Percentiles rank a stretch among this genome's conserved stretches.
Evolutionary conservation across 2,329 filamentous ascomycete genomes (phyloP).

Genomic region (Epichloe brachyelytri): DNA sequence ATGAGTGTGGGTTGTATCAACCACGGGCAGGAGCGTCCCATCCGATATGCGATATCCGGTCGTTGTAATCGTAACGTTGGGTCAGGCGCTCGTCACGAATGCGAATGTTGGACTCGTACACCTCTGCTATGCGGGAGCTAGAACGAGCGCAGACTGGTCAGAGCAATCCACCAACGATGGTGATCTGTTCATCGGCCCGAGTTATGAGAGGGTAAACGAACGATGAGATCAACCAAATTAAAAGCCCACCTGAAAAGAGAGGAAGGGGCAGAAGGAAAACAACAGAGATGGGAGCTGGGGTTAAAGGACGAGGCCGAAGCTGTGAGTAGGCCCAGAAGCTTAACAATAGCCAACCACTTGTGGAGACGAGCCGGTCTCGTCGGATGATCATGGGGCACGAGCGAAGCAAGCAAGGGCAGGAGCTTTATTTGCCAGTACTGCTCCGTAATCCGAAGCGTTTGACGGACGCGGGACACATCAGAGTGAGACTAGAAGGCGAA

Average conservation of each 20-base stretch:
- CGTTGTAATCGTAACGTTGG: not conserved
- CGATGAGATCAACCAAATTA: not conserved
- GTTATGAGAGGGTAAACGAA: not conserved
- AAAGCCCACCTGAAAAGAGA: not conserved
- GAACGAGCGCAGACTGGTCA: not conserved
- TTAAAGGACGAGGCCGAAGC: not conserved
- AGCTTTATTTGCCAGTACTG: not conserved
- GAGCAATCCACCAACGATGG: not conserved
- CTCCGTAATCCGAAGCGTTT: not conserved
- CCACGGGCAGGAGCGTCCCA: not conserved
- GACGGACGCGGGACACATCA: not conserved
- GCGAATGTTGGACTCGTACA: not conserved
- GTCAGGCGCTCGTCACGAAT: not conserved
- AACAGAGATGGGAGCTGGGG: not conserved
- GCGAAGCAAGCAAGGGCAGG: not conserved
- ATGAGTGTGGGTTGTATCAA: not conserved
- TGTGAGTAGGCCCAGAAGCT: not conserved
- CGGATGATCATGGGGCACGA: conserved; percentile 4
- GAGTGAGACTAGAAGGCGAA: not conserved
- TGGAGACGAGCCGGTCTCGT: conserved; percentile 5
- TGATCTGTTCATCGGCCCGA: not conserved
- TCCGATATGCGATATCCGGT: not conserved
- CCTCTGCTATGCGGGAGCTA: not conserved
- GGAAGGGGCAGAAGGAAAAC: not conserved
- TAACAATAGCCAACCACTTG: conserved; percentile 2